Conservation (phyloP, 768 basidiomycete species). For the Amyloporia xantha region DNA sequence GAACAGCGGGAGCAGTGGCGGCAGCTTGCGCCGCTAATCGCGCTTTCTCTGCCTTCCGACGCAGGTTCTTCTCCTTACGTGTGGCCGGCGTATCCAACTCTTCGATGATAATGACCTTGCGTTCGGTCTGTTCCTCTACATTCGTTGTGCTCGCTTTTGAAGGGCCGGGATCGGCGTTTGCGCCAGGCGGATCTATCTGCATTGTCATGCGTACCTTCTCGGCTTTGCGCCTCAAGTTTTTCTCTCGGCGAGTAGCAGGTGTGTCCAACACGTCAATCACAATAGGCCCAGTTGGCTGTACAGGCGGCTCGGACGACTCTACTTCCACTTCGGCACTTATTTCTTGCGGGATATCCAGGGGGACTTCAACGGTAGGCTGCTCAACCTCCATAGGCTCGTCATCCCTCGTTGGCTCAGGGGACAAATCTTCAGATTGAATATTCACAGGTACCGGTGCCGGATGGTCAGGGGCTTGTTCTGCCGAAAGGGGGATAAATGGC, state of each 20-base stretch:
- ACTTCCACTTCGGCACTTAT: neutral
- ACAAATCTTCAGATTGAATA: neutral
- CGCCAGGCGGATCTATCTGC: too few relatives aligned
- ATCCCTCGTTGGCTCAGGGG: neutral
- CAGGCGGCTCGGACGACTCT: neutral
- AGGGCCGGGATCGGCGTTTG: too few relatives aligned
- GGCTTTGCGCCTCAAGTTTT: conserved; percentile 41
- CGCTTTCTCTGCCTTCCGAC: conserved; percentile 35
- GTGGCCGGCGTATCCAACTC: conserved; percentile 67
- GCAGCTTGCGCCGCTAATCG: conserved; percentile 10
- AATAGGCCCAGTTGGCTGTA: conserved; percentile 35
- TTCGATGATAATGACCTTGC: conserved; percentile 58
- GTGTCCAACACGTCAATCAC: conserved; percentile 71
- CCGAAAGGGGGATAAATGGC: too few relatives aligned
- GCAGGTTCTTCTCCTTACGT: conserved; percentile 49
- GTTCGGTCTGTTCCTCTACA: too few relatives aligned
- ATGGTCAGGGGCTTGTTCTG: too few relatives aligned
- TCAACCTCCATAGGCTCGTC: conserved; percentile 11
- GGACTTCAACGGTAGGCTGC: neutral
- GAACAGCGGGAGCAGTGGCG: conserved; percentile 1
- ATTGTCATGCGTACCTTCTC: conserved; percentile 19
- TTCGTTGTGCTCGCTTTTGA: too few relatives aligned
- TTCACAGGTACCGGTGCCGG: too few relatives aligned
- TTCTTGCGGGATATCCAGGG: conserved; percentile 13
- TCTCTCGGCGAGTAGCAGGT: conserved; percentile 57